These are phyloP conservation scores for Neurospora cerealis DNA, from an alignment of 495 filamentous ascomycete genomes.

Conservation along the genomic window DNA sequence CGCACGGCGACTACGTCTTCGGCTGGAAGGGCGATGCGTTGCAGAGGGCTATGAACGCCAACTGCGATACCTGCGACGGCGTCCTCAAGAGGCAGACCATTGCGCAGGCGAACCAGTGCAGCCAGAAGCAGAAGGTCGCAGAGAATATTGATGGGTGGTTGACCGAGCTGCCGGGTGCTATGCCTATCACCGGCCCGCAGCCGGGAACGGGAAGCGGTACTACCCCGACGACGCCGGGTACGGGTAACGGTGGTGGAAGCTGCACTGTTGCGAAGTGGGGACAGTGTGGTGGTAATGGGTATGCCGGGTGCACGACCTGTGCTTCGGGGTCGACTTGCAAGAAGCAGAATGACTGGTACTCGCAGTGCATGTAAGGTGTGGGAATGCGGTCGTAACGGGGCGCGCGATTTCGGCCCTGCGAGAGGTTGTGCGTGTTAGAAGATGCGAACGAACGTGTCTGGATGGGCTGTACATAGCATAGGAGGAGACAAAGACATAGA, in stretches of 20 bases:
- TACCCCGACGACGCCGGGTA: conserved; percentile 3
- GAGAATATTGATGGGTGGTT: conserved; percentile 31
- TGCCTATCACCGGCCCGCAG: conserved; percentile 9
- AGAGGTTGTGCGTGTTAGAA: neutral
- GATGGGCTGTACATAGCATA: neutral
- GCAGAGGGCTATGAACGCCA: conserved; percentile 29
- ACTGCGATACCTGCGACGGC: conserved; percentile 27
- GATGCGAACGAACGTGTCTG: neutral
- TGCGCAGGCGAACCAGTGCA: conserved; percentile 28
- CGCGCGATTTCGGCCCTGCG: neutral
- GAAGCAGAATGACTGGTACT: conserved; percentile 16
- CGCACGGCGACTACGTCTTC: conserved; percentile 34
- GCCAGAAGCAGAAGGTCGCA: conserved; percentile 18
- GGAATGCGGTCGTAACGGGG: neutral
- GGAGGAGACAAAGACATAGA: neutral
- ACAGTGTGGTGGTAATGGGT: conserved; percentile 29
- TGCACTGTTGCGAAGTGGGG: conserved; percentile 22
- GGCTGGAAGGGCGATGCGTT: conserved; percentile 31
- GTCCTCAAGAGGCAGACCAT: conserved; percentile 31
- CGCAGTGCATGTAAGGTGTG: conserved; percentile 13
- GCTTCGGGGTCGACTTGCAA: conserved; percentile 16
- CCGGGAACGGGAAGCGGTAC: conserved; percentile 5
- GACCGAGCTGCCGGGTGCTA: conserved; percentile 4
- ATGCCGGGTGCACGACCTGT: conserved; percentile 19
- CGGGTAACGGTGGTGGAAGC: conserved; percentile 4